Conservation (phyloP, 345 rosid species). For the Odontarrhena argentea region DNA sequence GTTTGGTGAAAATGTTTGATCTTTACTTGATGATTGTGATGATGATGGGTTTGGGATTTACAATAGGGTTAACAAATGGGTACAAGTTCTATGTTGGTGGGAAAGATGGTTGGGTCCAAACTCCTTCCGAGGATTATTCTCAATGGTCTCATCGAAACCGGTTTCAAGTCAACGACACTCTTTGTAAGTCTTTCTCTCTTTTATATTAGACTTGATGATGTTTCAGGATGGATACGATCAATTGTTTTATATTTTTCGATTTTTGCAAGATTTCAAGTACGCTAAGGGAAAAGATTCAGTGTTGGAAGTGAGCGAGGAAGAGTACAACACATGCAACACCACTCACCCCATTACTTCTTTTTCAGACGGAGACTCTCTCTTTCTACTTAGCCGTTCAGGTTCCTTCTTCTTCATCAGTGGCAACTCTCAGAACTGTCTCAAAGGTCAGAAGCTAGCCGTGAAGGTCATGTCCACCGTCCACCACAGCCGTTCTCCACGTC, state of each 20-base stretch:
- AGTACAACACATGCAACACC: conserved; percentile 64
- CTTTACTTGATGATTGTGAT: conserved; percentile 28
- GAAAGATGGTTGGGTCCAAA: conserved; percentile 71
- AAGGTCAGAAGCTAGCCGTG: conserved; percentile 64
- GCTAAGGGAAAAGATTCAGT: conserved; percentile 58
- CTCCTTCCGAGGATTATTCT: conserved; percentile 66
- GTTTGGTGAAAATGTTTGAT: conserved; percentile 24
- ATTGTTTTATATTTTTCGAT: not conserved
- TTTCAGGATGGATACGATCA: not conserved
- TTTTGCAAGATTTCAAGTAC: conserved; percentile 38
- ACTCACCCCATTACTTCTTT: conserved; percentile 56
- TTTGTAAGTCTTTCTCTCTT: conserved; percentile 47
- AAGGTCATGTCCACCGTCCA: conserved; percentile 49
- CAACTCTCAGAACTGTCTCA: conserved; percentile 54
- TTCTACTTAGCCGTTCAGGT: conserved; percentile 57
- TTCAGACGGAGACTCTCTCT: conserved; percentile 58
- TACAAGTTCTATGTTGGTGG: conserved; percentile 71
- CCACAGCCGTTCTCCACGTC: conserved; percentile 32
- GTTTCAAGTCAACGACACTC: conserved; percentile 83
- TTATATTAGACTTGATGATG: not conserved
- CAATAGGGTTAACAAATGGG: conserved; percentile 40
- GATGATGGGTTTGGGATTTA: conserved; percentile 44
- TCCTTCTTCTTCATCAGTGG: conserved; percentile 70
- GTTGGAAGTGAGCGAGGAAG: conserved; percentile 56
- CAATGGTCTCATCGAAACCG: conserved; percentile 85